phyloP scores from a whole-genome alignment of 306 rosid species.

The Alnus rubra region DNA sequence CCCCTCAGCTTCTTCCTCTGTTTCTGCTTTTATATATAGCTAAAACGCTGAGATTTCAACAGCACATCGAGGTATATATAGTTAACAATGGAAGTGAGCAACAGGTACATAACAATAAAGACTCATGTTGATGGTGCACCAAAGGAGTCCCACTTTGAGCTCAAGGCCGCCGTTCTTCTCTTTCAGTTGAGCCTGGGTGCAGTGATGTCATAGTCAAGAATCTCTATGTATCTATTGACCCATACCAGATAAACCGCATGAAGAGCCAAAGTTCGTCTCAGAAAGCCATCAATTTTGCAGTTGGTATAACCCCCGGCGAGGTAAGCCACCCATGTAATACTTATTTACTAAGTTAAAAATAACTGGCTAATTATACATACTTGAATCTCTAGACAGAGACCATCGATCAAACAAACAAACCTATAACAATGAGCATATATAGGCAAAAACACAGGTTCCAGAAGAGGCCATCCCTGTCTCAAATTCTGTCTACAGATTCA shows the following conservation, averaged over 20 bases:
- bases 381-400: no score
- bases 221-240: constrained; percentile 64
- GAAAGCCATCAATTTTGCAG: constrained; percentile 24
- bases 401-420: no score
- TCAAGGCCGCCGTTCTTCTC: constrained; percentile 35
- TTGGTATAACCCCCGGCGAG: constrained; percentile 43
- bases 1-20: no score
- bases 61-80: neutral
- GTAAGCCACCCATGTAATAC: no score
- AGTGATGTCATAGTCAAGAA: constrained; percentile 52
- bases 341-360: no score
- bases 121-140: constrained; percentile 49
- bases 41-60: neutral
- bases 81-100: constrained; percentile 52
- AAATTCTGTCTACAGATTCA: no score
- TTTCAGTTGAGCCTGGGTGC: constrained; percentile 40
- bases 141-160: constrained; percentile 51
- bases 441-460: no score
- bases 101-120: constrained; percentile 45
- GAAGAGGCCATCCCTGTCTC: no score
- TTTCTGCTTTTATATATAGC: neutral
- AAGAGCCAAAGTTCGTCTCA: constrained; percentile 49
- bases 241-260: constrained; percentile 68
- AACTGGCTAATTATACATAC: no score
- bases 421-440: no score